phyloP scores from a whole-genome alignment of 192 early-diverging fungal species.

The Entomortierella beljakovae region DNA sequence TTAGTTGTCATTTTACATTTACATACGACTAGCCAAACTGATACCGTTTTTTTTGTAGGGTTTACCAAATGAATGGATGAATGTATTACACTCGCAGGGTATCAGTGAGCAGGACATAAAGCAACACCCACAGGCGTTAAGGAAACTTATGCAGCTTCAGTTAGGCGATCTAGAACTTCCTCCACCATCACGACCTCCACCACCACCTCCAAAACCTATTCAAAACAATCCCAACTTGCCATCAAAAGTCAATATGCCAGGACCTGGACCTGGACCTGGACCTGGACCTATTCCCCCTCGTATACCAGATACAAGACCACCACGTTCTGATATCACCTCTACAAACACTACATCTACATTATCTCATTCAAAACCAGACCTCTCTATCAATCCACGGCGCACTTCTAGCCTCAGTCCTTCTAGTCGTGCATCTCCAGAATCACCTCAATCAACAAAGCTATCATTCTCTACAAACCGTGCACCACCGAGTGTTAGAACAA shows the following conservation, averaged over 20 bases:
- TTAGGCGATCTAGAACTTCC: constrained; percentile 58
- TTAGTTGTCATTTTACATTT: too few species aligned
- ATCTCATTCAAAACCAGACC: constrained; percentile 3
- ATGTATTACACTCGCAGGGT: constrained; percentile 54
- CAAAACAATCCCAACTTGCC: constrained; percentile 22
- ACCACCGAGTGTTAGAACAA: constrained; percentile 13
- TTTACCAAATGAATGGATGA: constrained; percentile 61
- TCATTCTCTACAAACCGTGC: constrained; percentile 8
- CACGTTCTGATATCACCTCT: background rate
- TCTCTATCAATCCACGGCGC: constrained; percentile 24
- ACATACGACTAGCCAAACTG: background rate
- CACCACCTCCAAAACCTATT: constrained; percentile 32
- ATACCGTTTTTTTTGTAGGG: constrained; percentile 40
- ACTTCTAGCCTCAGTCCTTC: constrained; percentile 48
- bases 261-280: too few species aligned
- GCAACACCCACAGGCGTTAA: constrained; percentile 58
- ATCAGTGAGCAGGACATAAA: constrained; percentile 61
- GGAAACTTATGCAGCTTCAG: constrained; percentile 61
- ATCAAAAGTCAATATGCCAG: constrained; percentile 1
- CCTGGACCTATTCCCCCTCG: constrained; percentile 5
- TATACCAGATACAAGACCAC: constrained; percentile 10
- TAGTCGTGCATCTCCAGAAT: constrained; percentile 20
- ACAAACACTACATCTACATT: constrained; percentile 5
- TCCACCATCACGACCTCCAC: constrained; percentile 36
- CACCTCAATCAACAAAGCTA: constrained; percentile 10